phyloP scores from a whole-genome alignment of 2,329 filamentous ascomycete species.

The Hymenotorrendiella dingleyae region DNA sequence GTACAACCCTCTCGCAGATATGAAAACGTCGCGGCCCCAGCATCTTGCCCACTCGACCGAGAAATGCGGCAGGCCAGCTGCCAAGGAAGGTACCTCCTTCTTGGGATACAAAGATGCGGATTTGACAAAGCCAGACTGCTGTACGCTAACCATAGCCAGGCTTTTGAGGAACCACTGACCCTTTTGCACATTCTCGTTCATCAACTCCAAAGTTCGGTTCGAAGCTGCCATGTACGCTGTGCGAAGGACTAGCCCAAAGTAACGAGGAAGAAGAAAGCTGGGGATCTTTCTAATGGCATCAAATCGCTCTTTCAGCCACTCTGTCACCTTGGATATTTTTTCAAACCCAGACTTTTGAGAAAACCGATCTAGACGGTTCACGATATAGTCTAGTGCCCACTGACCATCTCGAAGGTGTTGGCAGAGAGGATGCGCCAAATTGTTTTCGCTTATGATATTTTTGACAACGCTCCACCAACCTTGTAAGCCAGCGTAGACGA shows the following conservation, averaged over 20 bases:
- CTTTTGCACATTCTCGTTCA: constrained; percentile 69
- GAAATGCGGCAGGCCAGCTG: constrained; percentile 91
- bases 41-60: constrained; percentile 90
- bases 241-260: constrained; percentile 84
- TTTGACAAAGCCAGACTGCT: constrained; percentile 82
- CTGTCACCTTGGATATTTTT: constrained; percentile 57
- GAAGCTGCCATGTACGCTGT: constrained; percentile 83
- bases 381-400: constrained; percentile 87
- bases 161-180: constrained; percentile 87
- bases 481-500: constrained; percentile 95
- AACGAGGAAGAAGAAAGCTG: constrained; percentile 83
- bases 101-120: constrained; percentile 87
- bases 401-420: constrained; percentile 86
- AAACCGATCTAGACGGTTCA: constrained; percentile 69
- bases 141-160: constrained; percentile 84
- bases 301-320: constrained; percentile 80
- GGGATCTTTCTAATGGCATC: constrained; percentile 80
- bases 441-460: constrained; percentile 78
- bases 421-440: constrained; percentile 88
- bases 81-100: constrained; percentile 77
- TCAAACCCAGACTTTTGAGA: constrained; percentile 57
- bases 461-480: constrained; percentile 96
- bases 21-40: constrained; percentile 97
- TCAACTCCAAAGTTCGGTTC: constrained; percentile 70
- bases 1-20: constrained; percentile 86